phyloP scores from a whole-genome alignment of 169 alveolate genomes.

The Sarcocystis neurona region DNA sequence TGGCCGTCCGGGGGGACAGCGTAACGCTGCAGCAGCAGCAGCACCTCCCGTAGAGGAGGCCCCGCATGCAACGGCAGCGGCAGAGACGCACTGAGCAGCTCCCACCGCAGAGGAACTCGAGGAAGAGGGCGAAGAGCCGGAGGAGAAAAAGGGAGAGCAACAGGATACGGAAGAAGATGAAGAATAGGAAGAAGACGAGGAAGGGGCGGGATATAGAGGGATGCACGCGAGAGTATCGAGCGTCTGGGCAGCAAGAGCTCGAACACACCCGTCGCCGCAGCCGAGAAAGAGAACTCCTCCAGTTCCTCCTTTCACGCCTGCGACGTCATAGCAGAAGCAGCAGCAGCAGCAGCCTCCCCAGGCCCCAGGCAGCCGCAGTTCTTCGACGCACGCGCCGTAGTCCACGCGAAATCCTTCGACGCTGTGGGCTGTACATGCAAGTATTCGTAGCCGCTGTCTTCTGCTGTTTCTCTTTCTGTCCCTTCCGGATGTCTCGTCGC shows the following conservation, averaged over 20 bases:
- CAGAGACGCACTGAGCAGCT: too few relatives aligned
- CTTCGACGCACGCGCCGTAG: background rate
- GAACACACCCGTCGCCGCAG: background rate
- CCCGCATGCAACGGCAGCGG: too few relatives aligned
- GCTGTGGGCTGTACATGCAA: background rate
- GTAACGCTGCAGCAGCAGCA: too few relatives aligned
- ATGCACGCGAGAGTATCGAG: background rate
- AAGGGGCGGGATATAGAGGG: background rate
- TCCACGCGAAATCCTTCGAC: background rate
- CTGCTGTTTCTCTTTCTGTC: background rate
- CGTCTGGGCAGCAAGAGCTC: background rate
- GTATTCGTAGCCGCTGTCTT: background rate
- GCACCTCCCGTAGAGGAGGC: too few relatives aligned
- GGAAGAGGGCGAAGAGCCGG: background rate
- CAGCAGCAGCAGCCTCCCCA: background rate
- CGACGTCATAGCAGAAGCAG: background rate
- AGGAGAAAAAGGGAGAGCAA: background rate
- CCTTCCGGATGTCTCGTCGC: background rate
- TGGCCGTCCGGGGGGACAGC: too few relatives aligned
- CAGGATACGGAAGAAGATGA: background rate
- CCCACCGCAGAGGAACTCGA: too few relatives aligned
- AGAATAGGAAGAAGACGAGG: background rate
- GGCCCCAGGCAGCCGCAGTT: background rate
- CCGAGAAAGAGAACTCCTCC: conserved; percentile 13
- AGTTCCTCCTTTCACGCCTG: too few relatives aligned